These are phyloP conservation scores for Solanum medicagineum DNA, from an alignment of 257 asterid species.

Conservation along the genomic window DNA sequence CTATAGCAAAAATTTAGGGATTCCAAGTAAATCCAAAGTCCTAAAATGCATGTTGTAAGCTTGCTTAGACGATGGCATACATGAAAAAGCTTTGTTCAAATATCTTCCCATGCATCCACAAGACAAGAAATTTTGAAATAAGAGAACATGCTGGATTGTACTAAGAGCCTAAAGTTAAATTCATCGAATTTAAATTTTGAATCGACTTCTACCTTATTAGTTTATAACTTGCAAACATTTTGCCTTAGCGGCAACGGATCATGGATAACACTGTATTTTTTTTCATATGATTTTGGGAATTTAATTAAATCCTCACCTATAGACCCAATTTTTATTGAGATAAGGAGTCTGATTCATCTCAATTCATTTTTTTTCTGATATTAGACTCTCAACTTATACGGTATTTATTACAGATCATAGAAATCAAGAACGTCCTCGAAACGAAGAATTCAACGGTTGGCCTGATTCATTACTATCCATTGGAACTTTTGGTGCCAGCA, in stretches of 20 bases:
- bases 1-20: neutral
- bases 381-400: too few species aligned
- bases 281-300: too few species aligned
- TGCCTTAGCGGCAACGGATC: too few species aligned
- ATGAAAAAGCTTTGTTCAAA: neutral
- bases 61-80: neutral
- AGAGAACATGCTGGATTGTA: neutral
- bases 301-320: too few species aligned
- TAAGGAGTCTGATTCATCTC: too few species aligned
- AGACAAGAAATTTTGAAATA: neutral
- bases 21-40: neutral
- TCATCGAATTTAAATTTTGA: neutral
- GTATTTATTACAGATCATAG: constrained; percentile 27
- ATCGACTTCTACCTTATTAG: too few species aligned
- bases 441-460: constrained; percentile 66
- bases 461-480: constrained; percentile 61
- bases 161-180: neutral
- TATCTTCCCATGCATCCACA: neutral
- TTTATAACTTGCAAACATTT: too few species aligned
- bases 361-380: too few species aligned
- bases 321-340: too few species aligned
- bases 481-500: constrained; percentile 67
- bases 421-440: constrained; percentile 24
- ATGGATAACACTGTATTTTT: too few species aligned
- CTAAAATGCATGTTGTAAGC: neutral